Conservation (phyloP, 139 green algal species). For the Ulvella scutata region DNA sequence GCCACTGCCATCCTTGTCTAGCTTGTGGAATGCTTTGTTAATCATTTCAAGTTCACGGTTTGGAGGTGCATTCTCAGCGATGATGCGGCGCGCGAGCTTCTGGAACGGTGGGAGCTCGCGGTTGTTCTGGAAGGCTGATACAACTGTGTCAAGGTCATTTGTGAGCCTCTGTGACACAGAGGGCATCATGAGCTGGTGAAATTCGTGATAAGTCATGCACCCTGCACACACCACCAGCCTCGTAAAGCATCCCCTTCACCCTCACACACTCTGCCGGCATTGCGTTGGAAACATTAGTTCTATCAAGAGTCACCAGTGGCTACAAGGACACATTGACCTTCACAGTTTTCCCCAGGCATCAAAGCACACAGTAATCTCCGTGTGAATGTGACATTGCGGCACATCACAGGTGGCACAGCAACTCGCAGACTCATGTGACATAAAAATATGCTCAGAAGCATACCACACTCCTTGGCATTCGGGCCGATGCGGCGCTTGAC, state of each 20-base stretch:
- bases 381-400: no score
- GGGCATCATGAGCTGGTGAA: constrained; percentile 1
- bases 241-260: no score
- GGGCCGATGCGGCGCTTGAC: background rate
- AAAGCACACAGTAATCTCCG: no score
- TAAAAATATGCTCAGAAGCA: background rate
- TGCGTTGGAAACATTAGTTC: no score
- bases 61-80: background rate
- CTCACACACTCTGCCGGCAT: no score
- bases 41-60: background rate
- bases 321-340: no score
- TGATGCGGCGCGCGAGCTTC: constrained; percentile 1
- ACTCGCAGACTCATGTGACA: no score
- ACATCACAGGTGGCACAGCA: no score
- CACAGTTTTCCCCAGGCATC: no score
- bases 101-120: background rate
- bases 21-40: background rate
- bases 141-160: background rate
- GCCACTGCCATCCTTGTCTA: background rate
- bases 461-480: background rate
- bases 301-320: no score
- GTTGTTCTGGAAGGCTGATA: constrained; percentile 1
- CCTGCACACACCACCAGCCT: background rate
- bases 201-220: background rate
- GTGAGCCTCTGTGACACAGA: background rate